Evolutionary conservation across 2,329 filamentous ascomycete genomes (phyloP).

Genomic region (Amphichorda felina): DNA sequence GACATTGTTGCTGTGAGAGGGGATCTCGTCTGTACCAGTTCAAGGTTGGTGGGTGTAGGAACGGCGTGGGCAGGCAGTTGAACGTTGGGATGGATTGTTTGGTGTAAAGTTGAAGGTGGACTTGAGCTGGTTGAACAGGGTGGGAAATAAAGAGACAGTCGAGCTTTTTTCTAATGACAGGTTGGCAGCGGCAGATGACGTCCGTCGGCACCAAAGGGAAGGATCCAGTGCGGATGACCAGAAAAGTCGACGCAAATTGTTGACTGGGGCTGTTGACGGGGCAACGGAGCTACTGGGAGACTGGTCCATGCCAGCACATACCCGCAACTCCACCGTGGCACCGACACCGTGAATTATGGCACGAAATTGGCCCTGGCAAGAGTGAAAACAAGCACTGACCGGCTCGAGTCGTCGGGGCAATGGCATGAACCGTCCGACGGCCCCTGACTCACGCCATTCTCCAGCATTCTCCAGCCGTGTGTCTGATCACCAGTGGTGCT

Average conservation of each 20-base stretch:
- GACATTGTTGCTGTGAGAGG: conserved; percentile 35
- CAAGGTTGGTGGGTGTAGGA: no score
- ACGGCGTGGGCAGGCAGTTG: no score
- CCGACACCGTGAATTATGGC: not conserved
- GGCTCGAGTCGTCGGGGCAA: not conserved
- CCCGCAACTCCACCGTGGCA: no score
- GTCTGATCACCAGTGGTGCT: no score
- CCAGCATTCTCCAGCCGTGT: no score
- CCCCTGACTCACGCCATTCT: not conserved
- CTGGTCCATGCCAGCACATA: no score
- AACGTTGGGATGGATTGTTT: no score
- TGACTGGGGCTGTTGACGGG: not conserved
- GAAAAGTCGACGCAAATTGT: no score
- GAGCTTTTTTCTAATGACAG: no score
- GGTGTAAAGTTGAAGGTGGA: not conserved
- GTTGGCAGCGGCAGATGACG: not conserved
- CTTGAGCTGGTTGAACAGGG: not conserved
- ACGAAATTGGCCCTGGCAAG: not conserved
- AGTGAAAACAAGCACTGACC: not conserved
- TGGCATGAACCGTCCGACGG: not conserved
- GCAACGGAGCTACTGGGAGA: not conserved
- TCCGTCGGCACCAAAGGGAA: not conserved
- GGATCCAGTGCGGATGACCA: not conserved
- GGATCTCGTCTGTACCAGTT: no score
- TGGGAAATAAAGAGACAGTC: no score